Evolutionary conservation across 2,329 filamentous ascomycete genomes (phyloP).

Genomic region (Microsporum canis): DNA sequence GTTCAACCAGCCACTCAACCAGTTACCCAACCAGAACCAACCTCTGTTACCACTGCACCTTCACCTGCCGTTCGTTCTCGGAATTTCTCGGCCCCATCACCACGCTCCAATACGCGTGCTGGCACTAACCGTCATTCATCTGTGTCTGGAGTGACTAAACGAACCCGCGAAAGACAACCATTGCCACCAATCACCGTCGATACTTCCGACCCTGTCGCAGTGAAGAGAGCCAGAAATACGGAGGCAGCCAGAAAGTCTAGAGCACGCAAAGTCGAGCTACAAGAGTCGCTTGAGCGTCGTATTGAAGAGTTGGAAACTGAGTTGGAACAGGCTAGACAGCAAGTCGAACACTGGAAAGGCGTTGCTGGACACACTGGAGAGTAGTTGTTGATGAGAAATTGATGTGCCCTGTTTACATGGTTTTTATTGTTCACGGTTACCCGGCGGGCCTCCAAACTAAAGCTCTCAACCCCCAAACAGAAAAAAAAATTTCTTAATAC

Average conservation of each 20-base stretch:
- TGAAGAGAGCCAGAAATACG: constrained; percentile 91
- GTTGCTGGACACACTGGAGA: constrained; percentile 18
- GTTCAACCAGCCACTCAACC: background rate
- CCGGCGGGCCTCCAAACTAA: background rate
- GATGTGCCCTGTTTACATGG: constrained; percentile 8
- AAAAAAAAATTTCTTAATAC: background rate
- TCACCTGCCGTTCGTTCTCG: background rate
- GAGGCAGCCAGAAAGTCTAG: constrained; percentile 88
- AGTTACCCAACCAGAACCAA: background rate
- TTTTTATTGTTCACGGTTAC: constrained; percentile 12
- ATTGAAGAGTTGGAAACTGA: constrained; percentile 55
- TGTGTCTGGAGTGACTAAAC: constrained; percentile 57
- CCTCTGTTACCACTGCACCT: background rate
- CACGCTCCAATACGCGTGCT: background rate
- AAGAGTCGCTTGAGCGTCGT: constrained; percentile 61
- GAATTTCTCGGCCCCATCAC: background rate
- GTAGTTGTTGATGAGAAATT: constrained; percentile 8
- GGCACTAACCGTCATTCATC: constrained; percentile 48
- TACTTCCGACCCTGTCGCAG: constrained; percentile 58
- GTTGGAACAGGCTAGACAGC: constrained; percentile 24
- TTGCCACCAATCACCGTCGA: constrained; percentile 70
- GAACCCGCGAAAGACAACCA: constrained; percentile 65
- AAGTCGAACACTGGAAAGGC: constrained; percentile 31
- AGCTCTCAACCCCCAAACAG: background rate
- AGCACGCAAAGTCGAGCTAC: constrained; percentile 66